Evolutionary conservation across 768 basidiomycete genomes (phyloP).

Genomic region (Mycena olivaceomarginata): DNA sequence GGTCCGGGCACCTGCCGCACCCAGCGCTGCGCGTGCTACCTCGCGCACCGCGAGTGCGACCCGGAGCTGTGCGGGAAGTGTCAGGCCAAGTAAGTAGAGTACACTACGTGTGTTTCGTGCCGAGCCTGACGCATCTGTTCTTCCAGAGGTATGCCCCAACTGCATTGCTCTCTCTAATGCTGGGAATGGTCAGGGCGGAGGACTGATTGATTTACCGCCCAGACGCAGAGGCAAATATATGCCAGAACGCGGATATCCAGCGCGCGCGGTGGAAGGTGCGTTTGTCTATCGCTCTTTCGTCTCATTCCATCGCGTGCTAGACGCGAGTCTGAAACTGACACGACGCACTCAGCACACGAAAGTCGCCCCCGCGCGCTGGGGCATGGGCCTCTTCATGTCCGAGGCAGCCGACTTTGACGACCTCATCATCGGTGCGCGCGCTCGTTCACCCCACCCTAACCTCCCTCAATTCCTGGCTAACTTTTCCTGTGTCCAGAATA

Average conservation of each 20-base stretch:
- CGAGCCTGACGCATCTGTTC: background rate
- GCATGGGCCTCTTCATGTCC: slow-evolving; percentile 72
- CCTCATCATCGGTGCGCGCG: slow-evolving; percentile 66
- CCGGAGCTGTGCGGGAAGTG: slow-evolving; percentile 77
- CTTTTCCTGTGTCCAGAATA: slow-evolving; percentile 70
- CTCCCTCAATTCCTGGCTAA: no score
- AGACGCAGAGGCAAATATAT: slow-evolving; percentile 57
- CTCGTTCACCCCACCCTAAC: background rate
- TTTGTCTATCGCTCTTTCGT: background rate
- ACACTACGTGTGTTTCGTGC: no score
- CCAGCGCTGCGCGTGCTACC: slow-evolving; percentile 71
- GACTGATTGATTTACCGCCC: background rate
- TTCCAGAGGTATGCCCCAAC: slow-evolving; percentile 45
- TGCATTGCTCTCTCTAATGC: background rate
- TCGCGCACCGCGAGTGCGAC: slow-evolving; percentile 77
- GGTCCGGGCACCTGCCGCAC: slow-evolving; percentile 58
- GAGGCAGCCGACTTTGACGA: slow-evolving; percentile 67
- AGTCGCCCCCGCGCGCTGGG: slow-evolving; percentile 67
- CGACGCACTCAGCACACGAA: slow-evolving; percentile 57
- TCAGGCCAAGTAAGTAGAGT: slow-evolving; percentile 63
- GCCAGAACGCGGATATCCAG: slow-evolving; percentile 72
- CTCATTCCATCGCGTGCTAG: no score
- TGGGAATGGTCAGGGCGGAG: no score
- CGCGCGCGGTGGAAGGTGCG: slow-evolving; percentile 65
- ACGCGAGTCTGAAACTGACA: no score